Base-by-base conservation (phyloP, 2,329 filamentous ascomycete genomes). In the Fusarium ambrosium region DNA sequence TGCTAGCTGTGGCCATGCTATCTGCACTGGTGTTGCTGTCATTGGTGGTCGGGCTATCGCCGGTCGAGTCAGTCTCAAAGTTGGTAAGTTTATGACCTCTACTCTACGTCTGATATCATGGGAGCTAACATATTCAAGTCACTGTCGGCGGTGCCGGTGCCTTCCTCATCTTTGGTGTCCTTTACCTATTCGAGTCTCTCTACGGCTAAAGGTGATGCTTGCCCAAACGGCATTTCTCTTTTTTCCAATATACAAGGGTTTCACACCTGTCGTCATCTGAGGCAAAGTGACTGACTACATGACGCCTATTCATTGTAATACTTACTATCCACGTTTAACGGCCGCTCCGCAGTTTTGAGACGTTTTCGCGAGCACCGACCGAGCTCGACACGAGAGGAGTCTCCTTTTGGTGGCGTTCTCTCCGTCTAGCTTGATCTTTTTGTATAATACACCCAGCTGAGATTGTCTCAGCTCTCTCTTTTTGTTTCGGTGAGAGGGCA, bases 21-120 rank as follows among this genome's bases (percentile, higher is more conserved):
- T 96, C 75, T 99, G 97, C 86, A 98, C 97, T 8, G 93, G 94
- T 56, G 92, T 95, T 24, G 97, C 97, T 48, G 97, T 99, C 43
- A 89, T 99, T 70, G 97, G 97, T 51, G 97, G 97, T 13, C 90
- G 95, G 78, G 96, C 97, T 62, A 94, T 99, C 82, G 97, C 97
- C 48, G 97, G 97, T 36, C 93, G 90, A 81, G 97, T 99, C 76
- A 98, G 96, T 86, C 91, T 99, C 86, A 93, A 95, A 89, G 94
- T 97, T 87, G 95, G 96, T 98, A 90, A 89, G 95, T 93, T 53
- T 22, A 29, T 58, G 9, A 24, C 18, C 4, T 6, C 8, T 22
- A 32, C 24, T 27, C n/a, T 32, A 7, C 16, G n/a, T 20, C 3
- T 10, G 18, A 4, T 16, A 39, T 6, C 14, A 45, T 13, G 68